phyloP scores from a whole-genome alignment of 495 filamentous ascomycete species.

The Daldinia grandis region DNA sequence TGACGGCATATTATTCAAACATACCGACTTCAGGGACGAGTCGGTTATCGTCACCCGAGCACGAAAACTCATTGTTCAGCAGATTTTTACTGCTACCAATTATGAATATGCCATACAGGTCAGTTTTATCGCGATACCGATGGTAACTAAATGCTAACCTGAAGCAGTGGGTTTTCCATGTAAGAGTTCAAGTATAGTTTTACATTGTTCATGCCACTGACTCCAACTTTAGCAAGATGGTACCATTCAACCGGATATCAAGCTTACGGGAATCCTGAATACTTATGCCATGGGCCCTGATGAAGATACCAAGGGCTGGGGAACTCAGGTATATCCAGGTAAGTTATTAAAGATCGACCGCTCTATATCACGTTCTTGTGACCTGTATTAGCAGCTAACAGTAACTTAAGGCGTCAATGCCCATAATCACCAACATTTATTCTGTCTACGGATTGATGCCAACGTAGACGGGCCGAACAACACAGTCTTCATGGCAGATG shows the following conservation, averaged over 20 bases:
- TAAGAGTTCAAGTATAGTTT: conserved; percentile 5
- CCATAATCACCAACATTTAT: conserved; percentile 94
- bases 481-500: conserved; percentile 85
- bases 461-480: conserved; percentile 89
- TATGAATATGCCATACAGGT: conserved; percentile 85
- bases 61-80: conserved; percentile 87
- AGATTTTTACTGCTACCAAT: conserved; percentile 96
- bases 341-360: conserved; percentile 64
- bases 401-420: conserved; percentile 55
- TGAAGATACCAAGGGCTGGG: conserved; percentile 89
- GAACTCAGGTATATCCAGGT: conserved; percentile 91
- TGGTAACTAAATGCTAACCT: conserved; percentile 19
- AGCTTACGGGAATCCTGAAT: conserved; percentile 94
- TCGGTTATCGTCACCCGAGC: conserved; percentile 86
- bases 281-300: conserved; percentile 86
- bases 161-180: conserved; percentile 88
- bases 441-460: conserved; percentile 89
- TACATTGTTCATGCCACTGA: conserved; percentile 10
- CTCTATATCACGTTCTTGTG: not conserved
- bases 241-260: conserved; percentile 93
- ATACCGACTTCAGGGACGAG: conserved; percentile 93
- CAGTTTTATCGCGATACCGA: not conserved
- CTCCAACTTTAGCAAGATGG: conserved; percentile 70
- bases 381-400: not conserved
- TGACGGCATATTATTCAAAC: conserved; percentile 92